phyloP scores from a whole-genome alignment of 441 rosid genomes.

The Aquilaria agallochum region DNA sequence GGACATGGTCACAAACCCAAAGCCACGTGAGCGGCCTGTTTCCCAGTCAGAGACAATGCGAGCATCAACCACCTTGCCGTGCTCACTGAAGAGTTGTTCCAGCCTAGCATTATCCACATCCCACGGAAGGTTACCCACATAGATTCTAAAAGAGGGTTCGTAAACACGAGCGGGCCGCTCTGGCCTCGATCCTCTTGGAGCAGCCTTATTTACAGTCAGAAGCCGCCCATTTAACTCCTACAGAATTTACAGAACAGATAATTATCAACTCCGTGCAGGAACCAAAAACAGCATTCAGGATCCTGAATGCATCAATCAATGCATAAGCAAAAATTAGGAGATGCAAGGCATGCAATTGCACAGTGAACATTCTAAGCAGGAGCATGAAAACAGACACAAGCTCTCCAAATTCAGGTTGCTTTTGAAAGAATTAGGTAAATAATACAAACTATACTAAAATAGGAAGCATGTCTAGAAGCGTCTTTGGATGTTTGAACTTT shows the following conservation, averaged over 20 bases:
- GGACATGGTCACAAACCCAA: constrained; percentile 71
- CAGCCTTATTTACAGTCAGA: constrained; percentile 66
- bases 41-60: constrained; percentile 62
- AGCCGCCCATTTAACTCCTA: constrained; percentile 60
- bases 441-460: too few species aligned
- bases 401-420: too few species aligned
- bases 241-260: constrained; percentile 4
- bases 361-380: too few species aligned
- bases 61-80: constrained; percentile 61
- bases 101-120: constrained; percentile 47
- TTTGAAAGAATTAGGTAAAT: too few species aligned
- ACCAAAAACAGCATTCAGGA: constrained; percentile 1
- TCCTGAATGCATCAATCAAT: neutral
- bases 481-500: too few species aligned
- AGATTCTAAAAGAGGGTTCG: constrained; percentile 36
- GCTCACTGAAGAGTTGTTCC: constrained; percentile 65
- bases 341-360: too few species aligned
- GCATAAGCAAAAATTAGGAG: too few species aligned
- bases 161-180: constrained; percentile 40
- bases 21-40: constrained; percentile 70
- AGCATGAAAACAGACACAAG: too few species aligned
- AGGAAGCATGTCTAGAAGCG: too few species aligned
- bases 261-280: neutral
- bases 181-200: constrained; percentile 55
- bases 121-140: constrained; percentile 73